Conservation (phyloP, 345 rosid genomes). For the Nasturtium officinale region DNA sequence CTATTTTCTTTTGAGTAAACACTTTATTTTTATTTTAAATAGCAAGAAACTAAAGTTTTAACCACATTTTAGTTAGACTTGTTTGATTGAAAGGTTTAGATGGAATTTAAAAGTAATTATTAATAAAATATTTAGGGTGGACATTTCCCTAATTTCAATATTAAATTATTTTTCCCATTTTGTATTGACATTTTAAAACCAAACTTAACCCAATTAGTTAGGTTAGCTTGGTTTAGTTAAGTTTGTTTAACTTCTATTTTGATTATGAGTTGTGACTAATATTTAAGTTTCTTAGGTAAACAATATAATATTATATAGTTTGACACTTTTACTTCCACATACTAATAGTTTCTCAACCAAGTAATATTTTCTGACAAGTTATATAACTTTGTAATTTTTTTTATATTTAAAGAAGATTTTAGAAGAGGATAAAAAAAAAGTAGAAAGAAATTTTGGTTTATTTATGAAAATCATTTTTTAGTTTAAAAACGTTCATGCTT, state of each 20-base stretch:
- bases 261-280: not conserved
- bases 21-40: too few relatives aligned
- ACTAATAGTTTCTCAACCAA: not conserved
- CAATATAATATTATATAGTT: not conserved
- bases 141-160: not conserved
- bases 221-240: not conserved
- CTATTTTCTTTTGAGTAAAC: not conserved
- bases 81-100: not conserved
- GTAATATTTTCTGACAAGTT: not conserved
- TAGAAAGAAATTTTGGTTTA: not conserved
- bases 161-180: not conserved
- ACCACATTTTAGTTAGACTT: not conserved
- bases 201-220: not conserved
- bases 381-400: not conserved
- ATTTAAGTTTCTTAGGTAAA: not conserved
- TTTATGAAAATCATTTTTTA: not conserved
- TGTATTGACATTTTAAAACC: not conserved
- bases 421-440: not conserved
- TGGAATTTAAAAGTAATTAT: not conserved
- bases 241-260: not conserved
- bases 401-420: not conserved
- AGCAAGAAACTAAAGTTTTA: not conserved
- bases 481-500: conserved; percentile 28
- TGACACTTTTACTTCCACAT: not conserved
- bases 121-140: not conserved